Conservation (phyloP, 768 basidiomycete species). For the Polyporus arcularius region DNA sequence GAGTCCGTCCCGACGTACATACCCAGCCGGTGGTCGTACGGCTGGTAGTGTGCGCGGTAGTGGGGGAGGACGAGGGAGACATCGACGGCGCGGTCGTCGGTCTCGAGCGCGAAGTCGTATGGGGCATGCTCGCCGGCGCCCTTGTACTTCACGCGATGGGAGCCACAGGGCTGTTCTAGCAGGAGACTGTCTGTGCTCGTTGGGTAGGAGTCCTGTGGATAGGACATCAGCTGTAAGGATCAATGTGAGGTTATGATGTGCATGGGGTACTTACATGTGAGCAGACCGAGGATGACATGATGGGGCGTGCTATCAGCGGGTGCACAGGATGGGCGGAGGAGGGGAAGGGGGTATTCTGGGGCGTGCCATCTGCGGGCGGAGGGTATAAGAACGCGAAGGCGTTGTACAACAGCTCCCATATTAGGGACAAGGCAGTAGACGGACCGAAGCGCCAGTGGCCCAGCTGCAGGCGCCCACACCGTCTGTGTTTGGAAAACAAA, state of each 20-base stretch:
- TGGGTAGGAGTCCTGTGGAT: slow-evolving; percentile 22
- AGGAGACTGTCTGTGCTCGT: slow-evolving; percentile 27
- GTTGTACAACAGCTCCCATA: slow-evolving; percentile 14
- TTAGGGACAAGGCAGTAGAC: slow-evolving; percentile 10
- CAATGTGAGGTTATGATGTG: background rate
- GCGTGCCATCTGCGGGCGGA: slow-evolving; percentile 3
- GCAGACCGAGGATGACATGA: slow-evolving; percentile 20
- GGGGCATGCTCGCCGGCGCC: slow-evolving; percentile 43
- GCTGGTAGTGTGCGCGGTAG: slow-evolving; percentile 75
- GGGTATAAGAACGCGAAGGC: slow-evolving; percentile 15
- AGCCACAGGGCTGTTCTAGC: slow-evolving; percentile 42
- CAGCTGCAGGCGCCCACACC: background rate
- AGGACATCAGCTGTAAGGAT: slow-evolving; percentile 3
- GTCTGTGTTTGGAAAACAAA: slow-evolving; percentile 20
- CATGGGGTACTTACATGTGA: slow-evolving; percentile 17
- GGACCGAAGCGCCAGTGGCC: background rate
- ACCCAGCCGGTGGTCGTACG: slow-evolving; percentile 68
- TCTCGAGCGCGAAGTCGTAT: slow-evolving; percentile 69
- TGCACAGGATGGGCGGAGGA: background rate
- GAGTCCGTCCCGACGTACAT: slow-evolving; percentile 61
- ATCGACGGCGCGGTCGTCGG: slow-evolving; percentile 54
- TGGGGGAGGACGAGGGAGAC: slow-evolving; percentile 73
- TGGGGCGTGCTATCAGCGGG: background rate
- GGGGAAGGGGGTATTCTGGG: slow-evolving; percentile 4
- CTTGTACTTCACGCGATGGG: slow-evolving; percentile 66